Conservation (phyloP, 768 basidiomycete genomes). For the Crassisporium funariophilum region DNA sequence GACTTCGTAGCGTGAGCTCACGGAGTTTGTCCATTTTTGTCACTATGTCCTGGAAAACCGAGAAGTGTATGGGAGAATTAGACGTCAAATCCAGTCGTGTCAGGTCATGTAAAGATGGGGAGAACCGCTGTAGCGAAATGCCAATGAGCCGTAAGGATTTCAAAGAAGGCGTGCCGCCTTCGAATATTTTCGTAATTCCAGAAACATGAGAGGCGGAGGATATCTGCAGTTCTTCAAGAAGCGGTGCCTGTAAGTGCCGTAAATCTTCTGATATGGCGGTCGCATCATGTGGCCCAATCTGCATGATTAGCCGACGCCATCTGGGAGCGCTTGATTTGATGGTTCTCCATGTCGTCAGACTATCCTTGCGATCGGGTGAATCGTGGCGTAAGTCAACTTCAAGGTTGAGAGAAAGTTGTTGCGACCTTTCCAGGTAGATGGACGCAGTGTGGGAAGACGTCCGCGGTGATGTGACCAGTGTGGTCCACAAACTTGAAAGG, state of each 20-base stretch:
- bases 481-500: slow-evolving; percentile 19
- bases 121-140: slow-evolving; percentile 17
- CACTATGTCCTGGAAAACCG: slow-evolving; percentile 17
- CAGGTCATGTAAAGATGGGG: slow-evolving; percentile 15
- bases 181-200: slow-evolving; percentile 13
- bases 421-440: slow-evolving; percentile 21
- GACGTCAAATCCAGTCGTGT: slow-evolving; percentile 21
- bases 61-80: slow-evolving; percentile 16
- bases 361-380: slow-evolving; percentile 10
- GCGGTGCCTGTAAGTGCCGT: slow-evolving; percentile 13
- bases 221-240: slow-evolving; percentile 19
- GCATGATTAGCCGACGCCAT: slow-evolving; percentile 19
- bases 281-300: slow-evolving; percentile 15
- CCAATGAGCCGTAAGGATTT: slow-evolving; percentile 19
- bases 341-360: slow-evolving; percentile 14
- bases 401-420: slow-evolving; percentile 19
- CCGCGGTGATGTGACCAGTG: slow-evolving; percentile 8
- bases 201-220: slow-evolving; percentile 15
- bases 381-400: slow-evolving; percentile 22
- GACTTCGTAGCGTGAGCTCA: slow-evolving; percentile 21
- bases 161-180: slow-evolving; percentile 17
- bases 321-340: slow-evolving; percentile 13
- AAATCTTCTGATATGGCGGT: slow-evolving; percentile 15
- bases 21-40: slow-evolving; percentile 17
- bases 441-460: slow-evolving; percentile 17